Evolutionary conservation across 495 filamentous ascomycete genomes (phyloP), one percentile per base, ranked within the genome.

Genomic region (Penicillium lividum): DNA sequence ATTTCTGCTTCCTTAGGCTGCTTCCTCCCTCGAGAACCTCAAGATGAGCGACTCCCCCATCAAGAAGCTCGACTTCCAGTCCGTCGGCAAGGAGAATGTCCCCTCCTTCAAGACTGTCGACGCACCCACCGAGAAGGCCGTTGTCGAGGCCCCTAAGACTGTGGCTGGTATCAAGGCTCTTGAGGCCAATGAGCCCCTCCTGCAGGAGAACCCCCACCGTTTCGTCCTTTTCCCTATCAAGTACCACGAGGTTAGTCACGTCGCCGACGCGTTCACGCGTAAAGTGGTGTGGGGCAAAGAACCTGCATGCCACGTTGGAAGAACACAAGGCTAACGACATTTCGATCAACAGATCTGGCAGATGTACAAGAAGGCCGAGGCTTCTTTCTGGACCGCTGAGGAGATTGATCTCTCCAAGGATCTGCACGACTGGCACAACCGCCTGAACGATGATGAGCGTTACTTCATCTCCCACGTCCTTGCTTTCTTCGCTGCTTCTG

Each of bases 291-390:
- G 60, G 44, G 49, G 52, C 51, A 54, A 57, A 53, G 54, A 64
- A 60, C 47, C 43, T 30, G 31, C 10, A 46, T 47, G 34, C 54
- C 13, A 52, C 22, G 8, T 25, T 25, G 68, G 51, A 42, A 47
- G 75, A 70, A 57, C 43, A 56, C 13, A 54, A 56, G n/a, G 57
- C 65, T 68, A 51, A 68, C 16, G 31, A 29, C 43, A 11, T 33
- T 4, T 51, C 57, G 53, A 47, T 36, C 54, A 30, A 70, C 66
- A 93, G 94, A 93, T 98, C 79, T 98, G 94, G 94, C 95, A 97
- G 77, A 97, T 98, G 93, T 98, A 98, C 85, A 98, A 98, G 88
- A 98, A 98, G 80, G 95, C 95, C 65, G 93, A 97, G 76, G 94
- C 94, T 27, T 98, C 95, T 38, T 98, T 98, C 86, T 98, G 94